Evolutionary conservation across 306 rosid species (phyloP), one percentile per base, ranked within the genome.

Genomic region (Sicyos baderoa): DNA sequence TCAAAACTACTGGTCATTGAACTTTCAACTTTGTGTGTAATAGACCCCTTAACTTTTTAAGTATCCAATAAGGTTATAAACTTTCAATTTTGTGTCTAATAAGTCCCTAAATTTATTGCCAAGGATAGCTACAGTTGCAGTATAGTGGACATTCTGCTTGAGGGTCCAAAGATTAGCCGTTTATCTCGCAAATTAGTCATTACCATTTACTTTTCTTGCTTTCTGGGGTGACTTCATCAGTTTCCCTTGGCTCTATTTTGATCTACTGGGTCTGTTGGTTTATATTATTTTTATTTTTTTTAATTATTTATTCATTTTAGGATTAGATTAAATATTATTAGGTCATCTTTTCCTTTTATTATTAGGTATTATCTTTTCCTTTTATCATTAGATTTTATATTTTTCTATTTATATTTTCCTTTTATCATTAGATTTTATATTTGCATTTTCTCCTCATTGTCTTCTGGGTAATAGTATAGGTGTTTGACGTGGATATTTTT

Each of bases 111-210:
- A 49, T 15, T 49, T 37, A 51, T 77, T 11, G 60, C 64, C 1
- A 49, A 44, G 73, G 73, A 70, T 35, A 82, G 86, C 74, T 75
- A 45, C 32, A 81, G 74, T 73, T 84, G 84, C 59, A 85, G 84
- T 6, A 52, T 2, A 37, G 77, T 29, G 81, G 82, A 18, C 84
- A 82, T 70, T 79, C 78, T 29, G 86, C 86, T 1, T 66, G 88
- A 75, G 68, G 82, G 83, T 70, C 71, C 83, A 0, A 76, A 56
- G 70, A 25, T 72, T 23, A 44, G 66, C 61, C 75, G 77, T 72
- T 81, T 69, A 78, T 54, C 51, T 29, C 5, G 15, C 27, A 48
- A 16, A 44, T 18, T 35, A 54, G 52, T 70, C 63, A 53, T 11
- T 12, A 13, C 7, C 25, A 18, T 70, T 8, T 19, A 5, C 5